Base-by-base conservation (phyloP, 2,329 filamentous ascomycete species). In the Aureobasidium melanogenum region DNA sequence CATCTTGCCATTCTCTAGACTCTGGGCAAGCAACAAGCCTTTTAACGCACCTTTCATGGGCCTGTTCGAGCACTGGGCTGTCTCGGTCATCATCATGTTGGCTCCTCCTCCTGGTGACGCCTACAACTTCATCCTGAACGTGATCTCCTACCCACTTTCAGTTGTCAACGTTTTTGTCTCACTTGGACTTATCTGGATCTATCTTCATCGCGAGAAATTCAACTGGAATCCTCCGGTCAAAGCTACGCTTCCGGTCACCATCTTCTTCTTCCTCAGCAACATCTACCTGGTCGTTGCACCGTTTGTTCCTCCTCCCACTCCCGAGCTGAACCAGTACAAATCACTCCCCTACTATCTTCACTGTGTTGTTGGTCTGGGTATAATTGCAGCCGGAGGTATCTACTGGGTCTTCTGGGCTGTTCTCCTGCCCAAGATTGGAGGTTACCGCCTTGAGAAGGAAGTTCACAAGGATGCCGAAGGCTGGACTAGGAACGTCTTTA, bases 21-120 rank as follows among this genome's bases (percentile, higher is more conserved):
- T 88, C 65, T 87, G 82, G 78, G 84, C 84, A 14, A 84, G 81
- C 70, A 87, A 84, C 71, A 77, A 80, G 48, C 85, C 85, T 0
- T 84, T 85, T 69, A 84, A 84, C 67, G 83, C 83, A 0, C 84
- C 84, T 3, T 77, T 84, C 48, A 80, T 81, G 26, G 84, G 82
- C 57, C 77, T 86, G 1, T 84, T 84, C 63, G 80, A 83, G 75
- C 84, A 87, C 75, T 88, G 82, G 81, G 69, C 82, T 34, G 82
- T 86, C 12, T 86, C 80, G 0, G 80, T 85, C 56, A 81, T 87
- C 62, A 84, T 86, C 67, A 86, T 88, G 72, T 74, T 88, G 3
- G 85, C 84, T 0, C 84, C 86, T 39, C 85, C 86, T 2, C 83
- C 85, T 1, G 86, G 84, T 39, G 84, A 87, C 69, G 84, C 84